These are phyloP conservation scores for Daldinia sp. DNA, from an alignment of 2,329 filamentous ascomycete genomes.

Conservation along the genomic window DNA sequence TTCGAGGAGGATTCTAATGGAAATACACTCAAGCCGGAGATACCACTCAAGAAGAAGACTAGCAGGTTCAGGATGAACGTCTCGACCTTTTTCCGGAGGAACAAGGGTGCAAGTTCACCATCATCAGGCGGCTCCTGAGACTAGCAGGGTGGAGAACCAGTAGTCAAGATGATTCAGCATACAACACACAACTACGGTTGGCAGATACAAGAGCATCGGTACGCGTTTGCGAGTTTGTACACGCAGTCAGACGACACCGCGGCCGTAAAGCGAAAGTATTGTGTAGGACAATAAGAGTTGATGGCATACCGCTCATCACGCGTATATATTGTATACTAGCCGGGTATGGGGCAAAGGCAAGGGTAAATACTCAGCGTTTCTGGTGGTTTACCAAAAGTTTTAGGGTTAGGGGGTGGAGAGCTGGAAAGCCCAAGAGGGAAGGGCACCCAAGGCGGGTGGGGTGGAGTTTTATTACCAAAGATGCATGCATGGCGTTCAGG, in stretches of 20 bases:
- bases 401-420: slow-evolving; percentile 12
- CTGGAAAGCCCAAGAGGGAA: slow-evolving; percentile 17
- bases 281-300: slow-evolving; percentile 5
- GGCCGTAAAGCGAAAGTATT: slow-evolving; percentile 16
- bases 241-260: slow-evolving; percentile 12
- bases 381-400: slow-evolving; percentile 22
- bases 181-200: slow-evolving; percentile 6
- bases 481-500: slow-evolving; percentile 50
- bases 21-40: slow-evolving; percentile 62
- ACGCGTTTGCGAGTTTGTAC: slow-evolving; percentile 23
- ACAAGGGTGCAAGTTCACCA: slow-evolving; percentile 60
- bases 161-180: slow-evolving; percentile 18
- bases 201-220: slow-evolving; percentile 13
- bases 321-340: slow-evolving; percentile 40
- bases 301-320: slow-evolving; percentile 14
- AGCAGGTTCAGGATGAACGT: slow-evolving; percentile 74
- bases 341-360: slow-evolving; percentile 12
- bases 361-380: slow-evolving; percentile 6
- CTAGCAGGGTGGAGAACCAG: slow-evolving; percentile 22
- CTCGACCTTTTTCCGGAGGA: slow-evolving; percentile 67
- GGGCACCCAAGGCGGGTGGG: slow-evolving; percentile 22
- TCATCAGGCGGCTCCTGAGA: slow-evolving; percentile 45
- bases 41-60: slow-evolving; percentile 69
- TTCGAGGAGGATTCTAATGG: slow-evolving; percentile 57
- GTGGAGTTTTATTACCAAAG: slow-evolving; percentile 37